Evolutionary conservation across 495 filamentous ascomycete species (phyloP).

Genomic region (Aspergillus steynii): DNA sequence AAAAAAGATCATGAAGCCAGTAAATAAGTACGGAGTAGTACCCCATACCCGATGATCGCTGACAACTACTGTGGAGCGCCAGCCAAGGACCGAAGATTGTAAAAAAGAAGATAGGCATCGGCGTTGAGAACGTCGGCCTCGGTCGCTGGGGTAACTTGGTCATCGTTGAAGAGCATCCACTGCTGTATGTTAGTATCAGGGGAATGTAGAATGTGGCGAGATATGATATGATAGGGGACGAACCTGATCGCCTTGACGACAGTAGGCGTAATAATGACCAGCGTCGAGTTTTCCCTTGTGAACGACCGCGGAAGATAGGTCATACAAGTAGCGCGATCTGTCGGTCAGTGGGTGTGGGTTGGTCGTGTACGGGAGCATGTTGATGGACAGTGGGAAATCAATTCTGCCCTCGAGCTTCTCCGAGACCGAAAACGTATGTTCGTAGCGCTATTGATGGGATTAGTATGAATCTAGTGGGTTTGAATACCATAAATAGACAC

Average conservation of each 20-base stretch:
- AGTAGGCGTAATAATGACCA: slow-evolving; percentile 89
- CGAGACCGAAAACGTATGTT: slow-evolving; percentile 64
- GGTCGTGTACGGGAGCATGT: slow-evolving; percentile 85
- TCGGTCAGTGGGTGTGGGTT: slow-evolving; percentile 46
- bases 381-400: slow-evolving; percentile 79
- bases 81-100: slow-evolving; percentile 65
- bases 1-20: not conserved
- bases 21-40: not conserved
- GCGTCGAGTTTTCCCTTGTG: slow-evolving; percentile 84
- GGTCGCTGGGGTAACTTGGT: slow-evolving; percentile 75
- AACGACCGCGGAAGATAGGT: slow-evolving; percentile 80
- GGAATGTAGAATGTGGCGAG: not conserved
- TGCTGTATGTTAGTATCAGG: slow-evolving; percentile 31
- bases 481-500: slow-evolving; percentile 15
- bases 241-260: slow-evolving; percentile 73
- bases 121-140: slow-evolving; percentile 78
- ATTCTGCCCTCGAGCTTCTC: slow-evolving; percentile 81
- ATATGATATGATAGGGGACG: slow-evolving; percentile 21
- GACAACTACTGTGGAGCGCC: slow-evolving; percentile 13
- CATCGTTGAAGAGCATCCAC: slow-evolving; percentile 94
- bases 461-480: not conserved
- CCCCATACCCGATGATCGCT: not conserved
- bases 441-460: slow-evolving; percentile 63
- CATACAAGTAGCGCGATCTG: slow-evolving; percentile 67
- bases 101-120: slow-evolving; percentile 86